Percentiles rank a stretch among this genome's conserved stretches.
These are phyloP conservation scores for Pichia sp. DNA, from an alignment of 1,139 yeast species.

Conservation along the genomic window DNA sequence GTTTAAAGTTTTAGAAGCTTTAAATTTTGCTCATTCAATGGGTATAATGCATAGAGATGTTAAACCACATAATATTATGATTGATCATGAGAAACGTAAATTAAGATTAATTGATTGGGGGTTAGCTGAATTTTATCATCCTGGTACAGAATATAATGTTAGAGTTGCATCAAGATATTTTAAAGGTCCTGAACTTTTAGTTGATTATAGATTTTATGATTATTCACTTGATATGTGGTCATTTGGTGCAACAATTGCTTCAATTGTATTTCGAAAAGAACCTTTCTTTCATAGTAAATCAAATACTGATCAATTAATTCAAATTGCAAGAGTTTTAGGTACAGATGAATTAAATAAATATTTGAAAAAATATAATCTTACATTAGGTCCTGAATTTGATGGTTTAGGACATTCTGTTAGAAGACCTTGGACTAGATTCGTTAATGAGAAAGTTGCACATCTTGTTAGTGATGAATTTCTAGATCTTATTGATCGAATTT, in stretches of 20 bases:
- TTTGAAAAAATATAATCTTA: conserved; percentile 53
- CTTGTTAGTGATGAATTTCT: conserved; percentile 55
- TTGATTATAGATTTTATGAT: conserved; percentile 68
- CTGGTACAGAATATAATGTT: conserved; percentile 72
- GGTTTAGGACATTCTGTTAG: conserved; percentile 59
- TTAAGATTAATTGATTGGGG: conserved; percentile 80
- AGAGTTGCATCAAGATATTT: conserved; percentile 76
- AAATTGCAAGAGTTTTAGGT: conserved; percentile 70
- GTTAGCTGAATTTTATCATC: conserved; percentile 72
- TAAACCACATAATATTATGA: conserved; percentile 81
- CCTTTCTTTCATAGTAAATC: conserved; percentile 77
- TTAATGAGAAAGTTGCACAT: conserved; percentile 37
- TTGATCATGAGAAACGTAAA: conserved; percentile 57
- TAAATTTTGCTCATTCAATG: conserved; percentile 74
- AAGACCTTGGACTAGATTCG: conserved; percentile 61
- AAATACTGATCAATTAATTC: conserved; percentile 72
- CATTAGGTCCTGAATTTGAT: conserved; percentile 53
- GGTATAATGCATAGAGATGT: conserved; percentile 83
- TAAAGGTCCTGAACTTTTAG: conserved; percentile 73
- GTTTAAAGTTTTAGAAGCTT: conserved; percentile 59
- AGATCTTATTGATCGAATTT: conserved; percentile 57
- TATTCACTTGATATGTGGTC: conserved; percentile 78
- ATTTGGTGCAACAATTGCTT: conserved; percentile 74
- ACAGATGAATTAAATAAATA: conserved; percentile 59
- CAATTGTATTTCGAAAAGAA: conserved; percentile 67